Percentiles rank a stretch among this genome's conserved stretches.
Evolutionary conservation across 495 filamentous ascomycete genomes (phyloP).

Genomic region (Tuber umbilicatum): DNA sequence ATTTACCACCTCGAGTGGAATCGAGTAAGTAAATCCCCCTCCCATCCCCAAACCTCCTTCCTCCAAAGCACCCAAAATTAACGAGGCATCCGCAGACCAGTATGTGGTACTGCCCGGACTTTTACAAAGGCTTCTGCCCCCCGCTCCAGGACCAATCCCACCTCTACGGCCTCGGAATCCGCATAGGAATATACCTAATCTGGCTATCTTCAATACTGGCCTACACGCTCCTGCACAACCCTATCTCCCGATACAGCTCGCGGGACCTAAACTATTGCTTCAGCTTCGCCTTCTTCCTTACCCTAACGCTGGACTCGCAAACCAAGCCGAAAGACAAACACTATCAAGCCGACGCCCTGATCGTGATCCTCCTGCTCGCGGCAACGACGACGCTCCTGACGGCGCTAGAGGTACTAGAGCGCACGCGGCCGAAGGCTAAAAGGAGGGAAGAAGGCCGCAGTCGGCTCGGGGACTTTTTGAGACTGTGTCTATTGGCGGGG

Average conservation of each 20-base stretch:
- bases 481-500: not conserved
- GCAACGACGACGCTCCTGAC: not conserved
- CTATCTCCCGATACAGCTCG: constrained; percentile 24
- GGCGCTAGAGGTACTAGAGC: not conserved
- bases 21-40: not conserved
- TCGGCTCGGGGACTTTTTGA: not conserved
- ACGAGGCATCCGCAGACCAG: not conserved
- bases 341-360: not conserved
- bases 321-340: not conserved
- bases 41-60: not conserved
- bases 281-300: constrained; percentile 38
- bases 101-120: not conserved
- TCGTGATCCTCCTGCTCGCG: not conserved
- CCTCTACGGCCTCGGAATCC: constrained; percentile 43
- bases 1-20: not conserved
- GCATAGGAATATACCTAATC: constrained; percentile 45
- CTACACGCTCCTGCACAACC: constrained; percentile 29
- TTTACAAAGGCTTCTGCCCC: not conserved
- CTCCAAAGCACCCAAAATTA: not conserved
- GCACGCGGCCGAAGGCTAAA: not conserved
- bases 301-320: constrained; percentile 20
- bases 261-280: constrained; percentile 32
- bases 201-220: constrained; percentile 36
- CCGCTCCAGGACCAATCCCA: not conserved
- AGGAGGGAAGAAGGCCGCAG: not conserved